These are phyloP conservation scores for Leccinum boreale DNA, from an alignment of 768 basidiomycete genomes.

Conservation along the genomic window DNA sequence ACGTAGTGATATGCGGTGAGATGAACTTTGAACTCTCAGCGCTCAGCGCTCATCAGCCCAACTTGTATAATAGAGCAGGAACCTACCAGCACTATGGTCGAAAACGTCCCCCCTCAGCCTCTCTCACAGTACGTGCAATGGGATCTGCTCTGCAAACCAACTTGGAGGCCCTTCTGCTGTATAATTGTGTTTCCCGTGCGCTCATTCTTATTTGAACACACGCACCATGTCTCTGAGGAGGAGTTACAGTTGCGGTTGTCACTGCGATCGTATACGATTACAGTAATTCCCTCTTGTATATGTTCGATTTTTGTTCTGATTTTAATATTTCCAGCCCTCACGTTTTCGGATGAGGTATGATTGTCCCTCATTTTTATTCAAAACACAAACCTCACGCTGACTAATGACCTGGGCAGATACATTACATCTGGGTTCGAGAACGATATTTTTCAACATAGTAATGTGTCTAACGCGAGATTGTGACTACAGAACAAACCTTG, in stretches of 20 bases:
- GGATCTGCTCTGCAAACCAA: neutral
- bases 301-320: neutral
- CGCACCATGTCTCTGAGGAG: neutral
- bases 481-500: neutral
- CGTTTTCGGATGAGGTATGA: neutral
- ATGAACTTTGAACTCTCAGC: no score
- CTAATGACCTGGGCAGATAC: neutral
- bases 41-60: neutral
- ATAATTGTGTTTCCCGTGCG: neutral
- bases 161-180: neutral
- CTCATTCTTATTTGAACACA: neutral
- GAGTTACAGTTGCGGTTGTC: neutral
- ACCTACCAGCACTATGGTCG: no score
- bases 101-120: no score
- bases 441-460: neutral
- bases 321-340: neutral
- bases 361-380: neutral
- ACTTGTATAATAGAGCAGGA: neutral
- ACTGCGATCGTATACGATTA: neutral
- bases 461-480: neutral
- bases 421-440: neutral
- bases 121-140: neutral
- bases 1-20: no score
- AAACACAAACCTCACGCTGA: neutral
- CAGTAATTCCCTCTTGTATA: neutral